Conservation (phyloP, 1,139 yeast genomes). For the Candida freyschussii region DNA sequence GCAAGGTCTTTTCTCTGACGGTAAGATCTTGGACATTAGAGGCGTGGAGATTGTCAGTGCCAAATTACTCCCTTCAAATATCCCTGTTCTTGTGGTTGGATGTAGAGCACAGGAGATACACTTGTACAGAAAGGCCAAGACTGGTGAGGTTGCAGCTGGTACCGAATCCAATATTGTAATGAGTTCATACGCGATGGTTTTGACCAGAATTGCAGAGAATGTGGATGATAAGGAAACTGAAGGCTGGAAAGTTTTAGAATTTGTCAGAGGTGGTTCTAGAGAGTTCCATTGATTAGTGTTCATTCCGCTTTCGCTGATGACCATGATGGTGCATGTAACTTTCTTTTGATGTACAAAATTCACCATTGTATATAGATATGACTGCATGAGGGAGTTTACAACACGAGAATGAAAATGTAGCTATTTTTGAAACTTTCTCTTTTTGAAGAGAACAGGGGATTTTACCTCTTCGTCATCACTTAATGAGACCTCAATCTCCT, state of each 20-base stretch:
- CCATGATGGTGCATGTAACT: not conserved
- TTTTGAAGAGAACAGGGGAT: conserved; percentile 15
- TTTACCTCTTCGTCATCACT: conserved; percentile 15
- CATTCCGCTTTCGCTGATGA: too few species aligned
- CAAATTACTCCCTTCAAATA: conserved; percentile 82
- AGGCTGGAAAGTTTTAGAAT: conserved; percentile 96
- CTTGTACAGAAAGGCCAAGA: conserved; percentile 79
- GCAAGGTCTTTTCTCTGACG: conserved; percentile 89
- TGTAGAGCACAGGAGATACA: conserved; percentile 97
- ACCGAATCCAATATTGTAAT: conserved; percentile 89
- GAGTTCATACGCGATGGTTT: conserved; percentile 93
- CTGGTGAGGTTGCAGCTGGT: conserved; percentile 96
- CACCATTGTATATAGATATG: conserved; percentile 6
- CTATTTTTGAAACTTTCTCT: conserved; percentile 14
- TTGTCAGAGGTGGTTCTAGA: conserved; percentile 91
- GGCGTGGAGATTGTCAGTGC: conserved; percentile 92
- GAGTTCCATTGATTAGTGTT: conserved; percentile 61
- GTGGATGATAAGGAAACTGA: conserved; percentile 87
- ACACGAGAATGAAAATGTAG: not conserved
- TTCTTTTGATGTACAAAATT: not conserved
- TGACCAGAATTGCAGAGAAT: conserved; percentile 90
- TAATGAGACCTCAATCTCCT: conserved; percentile 5
- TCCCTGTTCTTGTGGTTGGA: conserved; percentile 89
- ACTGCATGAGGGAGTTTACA: conserved; percentile 7
- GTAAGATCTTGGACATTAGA: conserved; percentile 87